Base-by-base conservation (phyloP, 2,329 filamentous ascomycete species). In the Blastomyces gilchristii region DNA sequence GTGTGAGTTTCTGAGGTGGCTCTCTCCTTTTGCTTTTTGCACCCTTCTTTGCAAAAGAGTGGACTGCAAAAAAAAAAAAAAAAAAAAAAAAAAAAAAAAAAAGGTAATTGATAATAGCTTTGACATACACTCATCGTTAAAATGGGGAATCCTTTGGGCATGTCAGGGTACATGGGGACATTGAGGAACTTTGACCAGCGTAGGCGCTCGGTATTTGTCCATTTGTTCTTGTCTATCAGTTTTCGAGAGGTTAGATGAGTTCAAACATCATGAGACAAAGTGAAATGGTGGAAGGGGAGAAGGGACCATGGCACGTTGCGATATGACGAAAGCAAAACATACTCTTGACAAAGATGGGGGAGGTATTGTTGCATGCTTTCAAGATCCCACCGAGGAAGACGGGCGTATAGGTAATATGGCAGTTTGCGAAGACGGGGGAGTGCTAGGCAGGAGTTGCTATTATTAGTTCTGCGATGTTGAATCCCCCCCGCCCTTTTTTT, bases 381-480 rank as follows among this genome's bases (percentile, higher is more conserved):
- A 87, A 84, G 61, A 87, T 71, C 0, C 83, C 84, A 4, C 82
- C 82, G 0, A 86, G 76, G 60, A 86, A 80, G 61, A 87, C 81
- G 8, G 85, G 85, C 9, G 84, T 72, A 68, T 83, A 85, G 14
- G 74, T 81, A 52, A 85, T 74, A 8, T 85, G 77, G 70, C 80
- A 81, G 68, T 78, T 72, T 62, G 79, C 76, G 72, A 87, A 86
- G 7, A 79, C 74, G 0, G 82, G 76, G 22, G 82, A 83, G 66
- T 83, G 79, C 83, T 86, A 66, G 25, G 34, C 31, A 5, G 16
- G 11, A 39, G 6, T 37, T 45, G 25, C 1, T 25, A 14, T 39
- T 37, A 54, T 28, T 54, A 37, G 16, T 18, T 6, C 18, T 54
- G 12, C 18, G 41, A 16, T 43, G 34, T 54, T 31, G n/a, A 22